phyloP scores from a whole-genome alignment of 78 protist genomes.

The Dictyostelium capitatum region DNA sequence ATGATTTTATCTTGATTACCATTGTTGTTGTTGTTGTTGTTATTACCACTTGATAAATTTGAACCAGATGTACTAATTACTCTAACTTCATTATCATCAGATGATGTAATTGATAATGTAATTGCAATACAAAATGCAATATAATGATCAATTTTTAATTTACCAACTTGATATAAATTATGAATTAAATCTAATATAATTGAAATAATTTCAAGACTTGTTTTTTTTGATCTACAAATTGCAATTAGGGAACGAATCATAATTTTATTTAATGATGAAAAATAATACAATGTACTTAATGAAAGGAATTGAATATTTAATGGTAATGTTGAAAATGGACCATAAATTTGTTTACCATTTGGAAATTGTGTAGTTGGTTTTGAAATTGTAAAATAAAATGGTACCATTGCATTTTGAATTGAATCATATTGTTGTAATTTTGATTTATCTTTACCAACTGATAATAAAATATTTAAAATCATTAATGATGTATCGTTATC shows the following conservation, averaged over 20 bases:
- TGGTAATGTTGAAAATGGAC: constrained; percentile 59
- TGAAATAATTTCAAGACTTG: constrained; percentile 24
- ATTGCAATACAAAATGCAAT: constrained; percentile 55
- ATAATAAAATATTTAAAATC: constrained; percentile 49
- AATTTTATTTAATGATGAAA: constrained; percentile 19
- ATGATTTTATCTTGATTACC: constrained; percentile 15
- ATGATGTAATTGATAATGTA: constrained; percentile 39
- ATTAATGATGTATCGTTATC: constrained; percentile 49
- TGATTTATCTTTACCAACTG: constrained; percentile 56
- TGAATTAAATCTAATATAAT: constrained; percentile 43
- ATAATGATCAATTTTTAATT: constrained; percentile 32
- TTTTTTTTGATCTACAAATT: constrained; percentile 42
- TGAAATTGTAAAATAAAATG: constrained; percentile 62
- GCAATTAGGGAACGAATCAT: constrained; percentile 78
- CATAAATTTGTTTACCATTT: constrained; percentile 62
- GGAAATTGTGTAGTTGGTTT: constrained; percentile 36
- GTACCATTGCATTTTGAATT: constrained; percentile 74
- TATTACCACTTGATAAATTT: not conserved
- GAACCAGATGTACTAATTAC: too few species aligned
- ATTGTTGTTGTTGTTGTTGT: not conserved
- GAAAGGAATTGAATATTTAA: constrained; percentile 49
- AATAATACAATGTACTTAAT: constrained; percentile 52
- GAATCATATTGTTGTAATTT: constrained; percentile 55
- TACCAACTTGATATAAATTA: not conserved
- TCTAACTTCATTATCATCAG: not conserved